Evolutionary conservation across 192 early-diverging fungal species (phyloP), one percentile per base, ranked within the genome.

Genomic region (Backusella liffmaniae): DNA sequence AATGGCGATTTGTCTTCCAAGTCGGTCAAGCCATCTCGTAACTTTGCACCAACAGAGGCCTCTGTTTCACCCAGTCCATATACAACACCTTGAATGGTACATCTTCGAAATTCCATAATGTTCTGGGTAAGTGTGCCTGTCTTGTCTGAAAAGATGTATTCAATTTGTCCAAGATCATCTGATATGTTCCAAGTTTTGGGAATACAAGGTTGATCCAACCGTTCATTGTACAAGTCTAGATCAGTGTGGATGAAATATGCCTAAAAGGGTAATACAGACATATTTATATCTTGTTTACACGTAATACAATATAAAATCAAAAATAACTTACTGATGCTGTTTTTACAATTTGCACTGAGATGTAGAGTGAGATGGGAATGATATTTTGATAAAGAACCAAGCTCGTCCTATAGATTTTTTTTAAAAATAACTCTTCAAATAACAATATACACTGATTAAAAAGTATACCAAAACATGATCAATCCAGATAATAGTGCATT

Each of bases 351-450:
- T 98, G 96, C 18, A 98, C 88, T 18, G 93, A 95, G 49, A 98
- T 90, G 75, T 96, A 96, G 44, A 98, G 86, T 44, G 96, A 96
- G 73, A 98, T 96, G 1, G 97, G 97, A 7, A 98, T 93, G 26
- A 98, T 91, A 72, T 96, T 97, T 84, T 98, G 97, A 82, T 94
- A 96, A 41, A 95, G 82, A 79, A 97, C 94, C 66, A 98, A 79
- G 62, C 90, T 88, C 10, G 89, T 87, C 94, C 91, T 93, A 78
- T 10, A 16, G 15, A 16, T 2, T 44, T 44, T 5, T 34, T 15
- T 21, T 36, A 18, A 23, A 12, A 15, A 12, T 62, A 68, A 3
- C 36, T 74, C 9, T 39, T 53, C 13, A 21, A 12, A 26, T 73
- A 15, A 12, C 3, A 16, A 49, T n/a, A 18, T 35, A 10, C 10